These are phyloP conservation scores for Aspergillus campestris DNA, from an alignment of 495 filamentous ascomycete species.

Conservation along the genomic window DNA sequence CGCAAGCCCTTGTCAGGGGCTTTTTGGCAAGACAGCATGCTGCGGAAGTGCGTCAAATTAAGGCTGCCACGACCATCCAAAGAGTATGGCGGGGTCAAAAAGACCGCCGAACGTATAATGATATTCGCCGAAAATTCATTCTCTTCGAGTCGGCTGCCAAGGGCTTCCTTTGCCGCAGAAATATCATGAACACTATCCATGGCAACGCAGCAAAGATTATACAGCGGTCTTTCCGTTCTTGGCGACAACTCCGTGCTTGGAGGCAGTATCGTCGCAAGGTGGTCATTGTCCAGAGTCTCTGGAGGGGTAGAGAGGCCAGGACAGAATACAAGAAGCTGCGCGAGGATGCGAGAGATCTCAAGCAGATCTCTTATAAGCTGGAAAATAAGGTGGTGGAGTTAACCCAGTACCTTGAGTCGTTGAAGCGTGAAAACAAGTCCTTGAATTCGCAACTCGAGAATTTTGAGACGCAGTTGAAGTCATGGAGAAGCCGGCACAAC, in stretches of 20 bases:
- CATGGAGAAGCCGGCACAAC: slow-evolving; percentile 85
- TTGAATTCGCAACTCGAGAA: slow-evolving; percentile 85
- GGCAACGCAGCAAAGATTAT: slow-evolving; percentile 89
- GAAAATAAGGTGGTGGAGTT: slow-evolving; percentile 99
- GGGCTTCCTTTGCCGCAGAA: slow-evolving; percentile 78
- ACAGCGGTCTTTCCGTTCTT: slow-evolving; percentile 80
- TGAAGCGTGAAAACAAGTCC: slow-evolving; percentile 88
- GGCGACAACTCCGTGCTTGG: slow-evolving; percentile 71
- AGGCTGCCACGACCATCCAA: slow-evolving; percentile 89
- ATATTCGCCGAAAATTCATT: slow-evolving; percentile 73
- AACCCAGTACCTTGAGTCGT: slow-evolving; percentile 83
- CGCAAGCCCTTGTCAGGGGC: slow-evolving; percentile 69
- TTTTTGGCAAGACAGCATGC: slow-evolving; percentile 68
- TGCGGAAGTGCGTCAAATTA: slow-evolving; percentile 70
- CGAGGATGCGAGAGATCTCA: slow-evolving; percentile 93
- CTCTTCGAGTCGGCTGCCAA: slow-evolving; percentile 81
- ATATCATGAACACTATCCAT: slow-evolving; percentile 86
- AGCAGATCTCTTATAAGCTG: slow-evolving; percentile 97
- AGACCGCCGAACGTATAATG: slow-evolving; percentile 67
- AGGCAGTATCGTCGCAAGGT: slow-evolving; percentile 81
- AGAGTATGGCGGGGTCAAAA: slow-evolving; percentile 88
- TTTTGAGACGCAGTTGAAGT: slow-evolving; percentile 92
- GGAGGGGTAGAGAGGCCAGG: slow-evolving; percentile 79
- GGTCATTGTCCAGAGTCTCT: slow-evolving; percentile 84
- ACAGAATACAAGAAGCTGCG: slow-evolving; percentile 79